These are phyloP conservation scores for Chytriomyces sp. DNA, from an alignment of 192 early-diverging fungal genomes.

Conservation along the genomic window DNA sequence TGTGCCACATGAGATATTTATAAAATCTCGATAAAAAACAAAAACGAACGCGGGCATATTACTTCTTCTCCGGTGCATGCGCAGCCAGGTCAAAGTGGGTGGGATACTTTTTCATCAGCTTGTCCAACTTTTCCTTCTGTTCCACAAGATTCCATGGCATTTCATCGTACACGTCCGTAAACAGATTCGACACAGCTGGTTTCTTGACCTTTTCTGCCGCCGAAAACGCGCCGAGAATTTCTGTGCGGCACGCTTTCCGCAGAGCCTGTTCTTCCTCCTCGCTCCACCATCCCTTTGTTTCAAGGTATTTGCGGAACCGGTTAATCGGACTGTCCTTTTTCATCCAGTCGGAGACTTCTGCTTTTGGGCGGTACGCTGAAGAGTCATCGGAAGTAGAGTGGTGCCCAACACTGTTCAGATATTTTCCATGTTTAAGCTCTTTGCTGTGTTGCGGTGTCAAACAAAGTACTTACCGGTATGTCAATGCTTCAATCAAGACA, in stretches of 20 bases:
- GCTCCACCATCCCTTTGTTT: constrained; percentile 83
- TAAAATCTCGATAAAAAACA: too few species aligned
- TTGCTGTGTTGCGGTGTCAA: not conserved
- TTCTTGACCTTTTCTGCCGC: constrained; percentile 88
- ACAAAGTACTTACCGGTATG: constrained; percentile 77
- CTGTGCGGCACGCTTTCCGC: constrained; percentile 64
- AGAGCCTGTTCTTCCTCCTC: constrained; percentile 70
- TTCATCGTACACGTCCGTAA: constrained; percentile 93
- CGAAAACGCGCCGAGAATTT: constrained; percentile 81
- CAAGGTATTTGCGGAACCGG: constrained; percentile 89
- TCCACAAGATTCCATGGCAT: constrained; percentile 75
- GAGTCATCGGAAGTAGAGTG: constrained; percentile 99
- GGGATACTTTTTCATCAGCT: constrained; percentile 68
- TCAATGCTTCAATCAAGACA: constrained; percentile 96
- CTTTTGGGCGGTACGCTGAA: constrained; percentile 89
- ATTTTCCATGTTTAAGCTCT: not conserved
- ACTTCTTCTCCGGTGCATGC: not conserved
- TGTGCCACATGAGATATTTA: too few species aligned
- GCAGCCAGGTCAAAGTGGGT: constrained; percentile 18
- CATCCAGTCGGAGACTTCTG: constrained; percentile 89
- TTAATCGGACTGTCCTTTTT: constrained; percentile 86
- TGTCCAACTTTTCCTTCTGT: constrained; percentile 80
- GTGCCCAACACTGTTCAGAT: constrained; percentile 73
- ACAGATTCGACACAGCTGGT: constrained; percentile 81
- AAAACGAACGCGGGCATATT: not conserved